Conservation (phyloP, 108 stramenopile species). For the Cylindrotheca fusiformis region DNA sequence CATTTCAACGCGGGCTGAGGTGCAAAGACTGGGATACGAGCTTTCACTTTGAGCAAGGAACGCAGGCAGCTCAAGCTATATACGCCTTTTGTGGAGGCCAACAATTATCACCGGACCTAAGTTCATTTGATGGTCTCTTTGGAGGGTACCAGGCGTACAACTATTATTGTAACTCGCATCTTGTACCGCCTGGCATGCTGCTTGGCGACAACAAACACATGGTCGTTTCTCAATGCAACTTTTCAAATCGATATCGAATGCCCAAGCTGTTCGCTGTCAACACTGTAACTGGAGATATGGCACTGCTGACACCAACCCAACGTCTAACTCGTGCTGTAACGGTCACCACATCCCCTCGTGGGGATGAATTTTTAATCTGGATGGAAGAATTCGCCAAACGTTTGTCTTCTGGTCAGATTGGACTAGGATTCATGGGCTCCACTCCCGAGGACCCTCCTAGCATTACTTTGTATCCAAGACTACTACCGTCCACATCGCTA, state of each 20-base stretch:
- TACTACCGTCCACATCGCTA: conserved; percentile 3
- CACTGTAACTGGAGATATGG: neutral
- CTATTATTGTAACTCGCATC: conserved; percentile 11
- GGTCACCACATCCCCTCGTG: neutral
- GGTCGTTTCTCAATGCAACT: conserved; percentile 3
- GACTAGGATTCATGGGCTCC: conserved; percentile 14
- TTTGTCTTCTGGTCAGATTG: conserved; percentile 12
- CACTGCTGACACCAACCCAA: neutral
- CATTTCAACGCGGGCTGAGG: conserved; percentile 8
- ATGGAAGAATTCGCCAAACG: conserved; percentile 45
- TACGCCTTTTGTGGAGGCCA: conserved; percentile 32
- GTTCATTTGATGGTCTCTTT: conserved; percentile 34
- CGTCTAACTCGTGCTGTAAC: neutral
- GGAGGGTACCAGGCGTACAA: conserved; percentile 52
- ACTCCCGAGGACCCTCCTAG: neutral
- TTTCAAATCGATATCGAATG: neutral
- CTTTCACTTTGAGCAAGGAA: neutral
- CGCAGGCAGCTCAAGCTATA: conserved; percentile 16
- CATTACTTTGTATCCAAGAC: conserved; percentile 21
- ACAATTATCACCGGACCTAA: neutral
- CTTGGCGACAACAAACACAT: conserved; percentile 5
- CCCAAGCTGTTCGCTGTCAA: conserved; percentile 13
- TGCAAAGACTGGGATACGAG: neutral
- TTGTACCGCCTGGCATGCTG: conserved; percentile 3
- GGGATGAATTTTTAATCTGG: conserved; percentile 45